phyloP scores from a whole-genome alignment of 768 basidiomycete genomes.

The Termitomyces sp. region DNA sequence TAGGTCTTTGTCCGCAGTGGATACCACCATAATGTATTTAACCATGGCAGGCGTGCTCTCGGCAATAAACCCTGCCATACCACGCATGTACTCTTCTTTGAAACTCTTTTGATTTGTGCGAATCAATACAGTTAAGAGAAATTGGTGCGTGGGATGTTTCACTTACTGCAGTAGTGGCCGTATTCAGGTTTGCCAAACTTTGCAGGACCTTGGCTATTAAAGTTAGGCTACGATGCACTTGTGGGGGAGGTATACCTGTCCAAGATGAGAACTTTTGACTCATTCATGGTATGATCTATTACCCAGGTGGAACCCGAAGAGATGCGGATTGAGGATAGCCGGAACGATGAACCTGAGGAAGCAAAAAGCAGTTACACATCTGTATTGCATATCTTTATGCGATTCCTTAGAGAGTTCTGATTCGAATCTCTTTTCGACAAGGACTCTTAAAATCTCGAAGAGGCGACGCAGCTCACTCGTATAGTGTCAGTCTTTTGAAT shows the following conservation, averaged over 20 bases:
- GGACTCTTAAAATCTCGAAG: conserved; percentile 61
- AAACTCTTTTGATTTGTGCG: neutral
- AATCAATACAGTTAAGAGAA: neutral
- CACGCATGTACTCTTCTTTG: conserved; percentile 80
- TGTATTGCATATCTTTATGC: conserved; percentile 59
- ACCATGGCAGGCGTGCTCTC: conserved; percentile 65
- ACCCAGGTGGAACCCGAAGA: conserved; percentile 78
- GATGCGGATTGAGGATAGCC: conserved; percentile 82
- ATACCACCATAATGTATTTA: conserved; percentile 73
- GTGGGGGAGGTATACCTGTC: conserved; percentile 57
- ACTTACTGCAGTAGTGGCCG: conserved; percentile 29
- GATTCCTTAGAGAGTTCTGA: conserved; percentile 34
- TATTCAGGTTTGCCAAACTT: conserved; percentile 80
- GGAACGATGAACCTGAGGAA: conserved; percentile 89
- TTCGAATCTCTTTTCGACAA: conserved; percentile 65
- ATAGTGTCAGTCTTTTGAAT: conserved; percentile 1
- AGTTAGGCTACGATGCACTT: conserved; percentile 76
- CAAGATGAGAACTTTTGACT: neutral
- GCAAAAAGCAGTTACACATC: conserved; percentile 84
- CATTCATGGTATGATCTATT: conserved; percentile 11
- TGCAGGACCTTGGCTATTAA: conserved; percentile 86
- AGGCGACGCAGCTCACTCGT: conserved; percentile 66
- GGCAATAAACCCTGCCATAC: conserved; percentile 66
- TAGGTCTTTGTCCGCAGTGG: conserved; percentile 40
- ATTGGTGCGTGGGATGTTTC: neutral